phyloP scores from a whole-genome alignment of 2,329 filamentous ascomycete species.

The Eurotiales sp. region DNA sequence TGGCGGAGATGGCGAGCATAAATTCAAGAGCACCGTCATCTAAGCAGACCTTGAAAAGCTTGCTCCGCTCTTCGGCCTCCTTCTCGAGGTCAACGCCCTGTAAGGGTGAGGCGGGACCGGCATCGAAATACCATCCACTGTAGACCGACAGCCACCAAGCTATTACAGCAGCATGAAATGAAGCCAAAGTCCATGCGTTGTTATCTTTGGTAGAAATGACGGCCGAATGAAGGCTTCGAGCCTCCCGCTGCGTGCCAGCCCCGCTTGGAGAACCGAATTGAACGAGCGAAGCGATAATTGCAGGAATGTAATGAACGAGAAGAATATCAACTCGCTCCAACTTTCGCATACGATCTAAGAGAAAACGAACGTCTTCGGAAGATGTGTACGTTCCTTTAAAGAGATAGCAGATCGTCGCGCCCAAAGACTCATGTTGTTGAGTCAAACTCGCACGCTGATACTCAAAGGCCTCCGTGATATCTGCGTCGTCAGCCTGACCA shows the following conservation, averaged over 20 bases:
- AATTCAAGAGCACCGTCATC: conserved; percentile 93
- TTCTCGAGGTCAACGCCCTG: conserved; percentile 59
- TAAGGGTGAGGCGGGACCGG: conserved; percentile 57
- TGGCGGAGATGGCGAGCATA: conserved; percentile 76
- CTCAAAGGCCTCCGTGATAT: conserved; percentile 72
- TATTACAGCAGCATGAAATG: conserved; percentile 72
- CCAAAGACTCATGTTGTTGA: conserved; percentile 84
- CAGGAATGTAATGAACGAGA: conserved; percentile 76
- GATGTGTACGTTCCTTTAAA: conserved; percentile 71
- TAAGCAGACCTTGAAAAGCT: conserved; percentile 69
- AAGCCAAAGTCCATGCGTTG: conserved; percentile 66
- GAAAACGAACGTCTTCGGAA: conserved; percentile 66
- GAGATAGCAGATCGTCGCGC: conserved; percentile 73
- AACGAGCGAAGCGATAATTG: conserved; percentile 71
- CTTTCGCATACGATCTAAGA: conserved; percentile 65
- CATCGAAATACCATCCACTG: conserved; percentile 81
- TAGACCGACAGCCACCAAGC: conserved; percentile 93
- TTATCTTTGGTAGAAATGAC: conserved; percentile 66
- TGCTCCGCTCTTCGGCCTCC: conserved; percentile 68
- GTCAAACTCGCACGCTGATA: conserved; percentile 76
- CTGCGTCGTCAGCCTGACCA: conserved; percentile 60
- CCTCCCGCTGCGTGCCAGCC: conserved; percentile 62
- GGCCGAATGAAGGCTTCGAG: conserved; percentile 64
- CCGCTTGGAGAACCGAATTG: conserved; percentile 75
- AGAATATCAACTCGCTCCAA: conserved; percentile 73